Base-by-base conservation (phyloP, 352 stramenopile species). In the Sclerospora graminicola region DNA sequence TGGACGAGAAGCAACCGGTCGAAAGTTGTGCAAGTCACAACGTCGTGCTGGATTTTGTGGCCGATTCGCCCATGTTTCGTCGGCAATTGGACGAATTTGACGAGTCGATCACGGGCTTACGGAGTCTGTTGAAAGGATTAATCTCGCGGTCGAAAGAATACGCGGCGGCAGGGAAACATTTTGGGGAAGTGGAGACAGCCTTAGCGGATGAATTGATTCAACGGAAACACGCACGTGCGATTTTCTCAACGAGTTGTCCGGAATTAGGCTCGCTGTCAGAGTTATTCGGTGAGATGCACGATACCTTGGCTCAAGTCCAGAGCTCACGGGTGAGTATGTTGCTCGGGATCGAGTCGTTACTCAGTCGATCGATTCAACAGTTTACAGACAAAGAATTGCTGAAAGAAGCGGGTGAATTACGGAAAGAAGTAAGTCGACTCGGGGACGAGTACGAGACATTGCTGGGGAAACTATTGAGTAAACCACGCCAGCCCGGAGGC, bases 61-160 rank as follows among this genome's bases (percentile, higher is more conserved):
- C 85, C 36, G 82, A 93, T 57, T 93, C 82, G 42, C 82, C 82
- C 33, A 89, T 89, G 77, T 93, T 90, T 46, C 61, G 82, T 0
- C 65, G 78, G 4, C 76, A 89, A 36, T 33, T 93, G 13, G 82
- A 93, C 41, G 63, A 70, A 14, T 83, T 89, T 31, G 82, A 93
- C 20, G 79, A 89, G 24, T 83, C 77, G 18, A 60, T 89, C 3
- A 61, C 64, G 1, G 79, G 77, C 0, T 52, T 93, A 0, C 66
- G 76, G 7, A 56, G 57, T 0, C 46, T 93, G 11, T 38, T 93
- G 9, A 82, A 81, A 24, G 79, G 90, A 48, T 66, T 93, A 9
- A 48, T 89, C 30, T 52, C 40, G 9, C 70, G 69, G 29, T 77
- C 75, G 1, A 89, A 93, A 27, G 82, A 93, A 39, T 93, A 88